phyloP scores from a whole-genome alignment of 1,284 basidiomycete species.

The Ustilago bromivora region DNA sequence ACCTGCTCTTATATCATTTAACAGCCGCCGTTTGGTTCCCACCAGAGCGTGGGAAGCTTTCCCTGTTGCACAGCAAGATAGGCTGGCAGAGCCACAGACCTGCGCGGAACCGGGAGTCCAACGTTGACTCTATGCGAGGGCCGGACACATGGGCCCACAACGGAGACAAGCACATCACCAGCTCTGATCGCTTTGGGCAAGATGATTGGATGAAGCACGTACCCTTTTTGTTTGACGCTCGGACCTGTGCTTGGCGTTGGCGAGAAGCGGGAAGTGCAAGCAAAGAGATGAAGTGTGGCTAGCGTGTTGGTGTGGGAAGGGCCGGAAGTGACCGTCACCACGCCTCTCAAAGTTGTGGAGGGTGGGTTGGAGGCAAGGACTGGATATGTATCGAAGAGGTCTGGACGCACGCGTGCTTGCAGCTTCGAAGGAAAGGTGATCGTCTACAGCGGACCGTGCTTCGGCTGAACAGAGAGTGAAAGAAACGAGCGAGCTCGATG shows the following conservation, averaged over 20 bases:
- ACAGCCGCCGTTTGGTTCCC: not conserved
- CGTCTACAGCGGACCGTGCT: not conserved
- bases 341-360: not conserved
- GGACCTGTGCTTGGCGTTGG: not conserved
- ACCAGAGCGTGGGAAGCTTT: not conserved
- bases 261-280: not conserved
- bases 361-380: not conserved
- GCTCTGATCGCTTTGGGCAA: not conserved
- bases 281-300: constrained; percentile 7
- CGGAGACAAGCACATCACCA: not conserved
- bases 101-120: constrained; percentile 8
- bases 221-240: not conserved
- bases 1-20: not conserved
- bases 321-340: not conserved
- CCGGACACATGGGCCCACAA: not conserved
- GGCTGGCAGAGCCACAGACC: not conserved
- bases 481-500: too few relatives aligned
- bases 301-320: not conserved
- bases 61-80: not conserved
- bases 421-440: not conserved
- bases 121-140: not conserved
- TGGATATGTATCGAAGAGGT: not conserved
- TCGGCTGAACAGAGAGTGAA: not conserved
- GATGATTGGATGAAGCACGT: not conserved
- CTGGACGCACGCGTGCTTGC: not conserved